Base-by-base conservation (phyloP, 345 rosid genomes). In the Lagerstroemia speciosa region DNA sequence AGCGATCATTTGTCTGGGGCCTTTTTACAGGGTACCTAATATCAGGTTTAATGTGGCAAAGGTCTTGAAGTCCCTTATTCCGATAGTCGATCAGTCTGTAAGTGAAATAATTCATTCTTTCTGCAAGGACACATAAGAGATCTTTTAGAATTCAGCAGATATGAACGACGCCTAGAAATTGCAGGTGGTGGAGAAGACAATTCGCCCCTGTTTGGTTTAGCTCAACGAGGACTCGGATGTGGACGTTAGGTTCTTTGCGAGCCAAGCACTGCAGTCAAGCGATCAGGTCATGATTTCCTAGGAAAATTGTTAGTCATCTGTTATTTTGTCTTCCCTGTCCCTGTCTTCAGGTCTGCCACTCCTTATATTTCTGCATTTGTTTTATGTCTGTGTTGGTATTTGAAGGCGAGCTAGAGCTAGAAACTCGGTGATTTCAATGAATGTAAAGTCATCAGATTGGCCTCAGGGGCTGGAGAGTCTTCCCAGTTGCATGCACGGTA, bases 31-130 rank as follows among this genome's bases (percentile, higher is more conserved):
- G 78, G 99, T 94, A 64, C 90, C 99, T 30, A 94, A 94, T 80
- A 91, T 93, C 75, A 93, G 89, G 78, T 91, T 91, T 69, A 93
- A 93, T n/a, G 97, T 88, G 29, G 98, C 98, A 0, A 93, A 93
- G 80, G 91, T 91, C 79, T 82, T 91, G 72, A 97, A 87, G 67
- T 91, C 96, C n/a, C 87, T 94, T 52, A 74, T 91, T 71, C 91
- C 99, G 8, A 86, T 91, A 9, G 74, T 71, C 3, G 65, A 38
- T 66, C 74, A 55, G 34, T 60, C 67, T 62, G 71, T 73, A 36
- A 67, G 67, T 65, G 33, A 43, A 27, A 10, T 58, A 30, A 5
- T 34, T 33, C 10, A 8, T 20, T 15, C 32, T 57, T 65, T 7
- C 26, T 34, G 50, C 41, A 5, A 32, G 3, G 27, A 40, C 46